Percentiles rank a stretch among this genome's conserved stretches.
These are phyloP conservation scores for Colletotrichum viniferum DNA, from an alignment of 2,329 filamentous ascomycete genomes.

Conservation along the genomic window DNA sequence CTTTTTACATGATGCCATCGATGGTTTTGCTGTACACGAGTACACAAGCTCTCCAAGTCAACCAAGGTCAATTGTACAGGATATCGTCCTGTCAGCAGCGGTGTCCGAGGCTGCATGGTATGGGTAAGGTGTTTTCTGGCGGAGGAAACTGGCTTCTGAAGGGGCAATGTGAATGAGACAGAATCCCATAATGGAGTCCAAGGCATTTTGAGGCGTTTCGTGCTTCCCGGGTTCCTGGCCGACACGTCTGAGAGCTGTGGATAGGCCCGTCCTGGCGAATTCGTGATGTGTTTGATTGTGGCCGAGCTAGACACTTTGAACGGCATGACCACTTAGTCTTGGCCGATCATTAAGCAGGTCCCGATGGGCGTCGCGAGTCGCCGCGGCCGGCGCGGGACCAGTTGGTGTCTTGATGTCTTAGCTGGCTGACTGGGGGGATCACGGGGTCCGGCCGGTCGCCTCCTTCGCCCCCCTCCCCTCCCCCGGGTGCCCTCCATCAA, in stretches of 20 bases:
- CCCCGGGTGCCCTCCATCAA: constrained; percentile 1
- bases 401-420: constrained; percentile 12
- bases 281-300: constrained; percentile 10
- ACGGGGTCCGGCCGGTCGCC: constrained; percentile 14
- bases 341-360: constrained; percentile 20
- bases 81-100: not conserved
- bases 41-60: not conserved
- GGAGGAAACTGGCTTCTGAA: not conserved
- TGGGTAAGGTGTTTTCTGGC: constrained; percentile 18
- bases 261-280: not conserved
- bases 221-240: constrained; percentile 14
- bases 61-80: not conserved
- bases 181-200: constrained; percentile 17
- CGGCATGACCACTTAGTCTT: constrained; percentile 14
- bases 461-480: not conserved
- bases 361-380: constrained; percentile 18
- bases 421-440: constrained; percentile 15
- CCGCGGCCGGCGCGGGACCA: constrained; percentile 13
- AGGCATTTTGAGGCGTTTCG: constrained; percentile 5
- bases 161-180: constrained; percentile 13
- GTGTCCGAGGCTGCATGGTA: not conserved
- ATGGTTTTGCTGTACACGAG: not conserved
- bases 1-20: not conserved
- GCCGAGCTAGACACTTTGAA: not conserved
- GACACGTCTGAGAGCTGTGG: not conserved